These are phyloP conservation scores for Epicoccum sorghinum DNA, from an alignment of 2,329 filamentous ascomycete genomes.

Conservation along the genomic window DNA sequence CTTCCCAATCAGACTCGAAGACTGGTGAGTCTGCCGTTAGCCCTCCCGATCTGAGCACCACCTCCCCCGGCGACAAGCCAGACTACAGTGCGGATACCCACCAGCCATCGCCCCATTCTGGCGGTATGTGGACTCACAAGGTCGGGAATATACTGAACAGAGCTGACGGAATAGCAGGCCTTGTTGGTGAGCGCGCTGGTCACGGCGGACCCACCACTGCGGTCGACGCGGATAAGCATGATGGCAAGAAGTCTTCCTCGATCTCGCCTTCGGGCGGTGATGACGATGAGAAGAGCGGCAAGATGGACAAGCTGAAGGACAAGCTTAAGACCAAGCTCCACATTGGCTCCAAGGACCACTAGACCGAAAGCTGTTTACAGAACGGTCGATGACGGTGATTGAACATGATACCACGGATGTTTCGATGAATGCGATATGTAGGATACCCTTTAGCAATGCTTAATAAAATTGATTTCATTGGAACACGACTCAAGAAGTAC, in stretches of 20 bases:
- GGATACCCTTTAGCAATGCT: constrained; percentile 14
- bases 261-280: constrained; percentile 20
- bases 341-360: constrained; percentile 47
- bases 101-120: constrained; percentile 8
- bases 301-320: constrained; percentile 50
- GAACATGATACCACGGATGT: constrained; percentile 33
- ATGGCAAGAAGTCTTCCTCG: constrained; percentile 8
- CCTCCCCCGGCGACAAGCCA: constrained; percentile 14
- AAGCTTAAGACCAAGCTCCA: constrained; percentile 76
- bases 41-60: constrained; percentile 14
- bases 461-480: constrained; percentile 8
- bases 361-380: constrained; percentile 5
- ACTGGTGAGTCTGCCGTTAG: constrained; percentile 19
- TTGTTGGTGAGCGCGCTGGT: constrained; percentile 62
- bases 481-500: neutral
- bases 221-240: neutral
- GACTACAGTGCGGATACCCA: constrained; percentile 14
- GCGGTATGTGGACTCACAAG: constrained; percentile 33
- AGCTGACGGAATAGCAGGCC: constrained; percentile 52
- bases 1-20: constrained; percentile 18
- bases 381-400: constrained; percentile 15
- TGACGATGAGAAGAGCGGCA: constrained; percentile 43
- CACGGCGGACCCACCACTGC: constrained; percentile 38
- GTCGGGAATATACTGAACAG: constrained; percentile 26
- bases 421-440: constrained; percentile 9